Conservation (phyloP, 2,329 filamentous ascomycete species). For the Sporothrix phasma region DNA sequence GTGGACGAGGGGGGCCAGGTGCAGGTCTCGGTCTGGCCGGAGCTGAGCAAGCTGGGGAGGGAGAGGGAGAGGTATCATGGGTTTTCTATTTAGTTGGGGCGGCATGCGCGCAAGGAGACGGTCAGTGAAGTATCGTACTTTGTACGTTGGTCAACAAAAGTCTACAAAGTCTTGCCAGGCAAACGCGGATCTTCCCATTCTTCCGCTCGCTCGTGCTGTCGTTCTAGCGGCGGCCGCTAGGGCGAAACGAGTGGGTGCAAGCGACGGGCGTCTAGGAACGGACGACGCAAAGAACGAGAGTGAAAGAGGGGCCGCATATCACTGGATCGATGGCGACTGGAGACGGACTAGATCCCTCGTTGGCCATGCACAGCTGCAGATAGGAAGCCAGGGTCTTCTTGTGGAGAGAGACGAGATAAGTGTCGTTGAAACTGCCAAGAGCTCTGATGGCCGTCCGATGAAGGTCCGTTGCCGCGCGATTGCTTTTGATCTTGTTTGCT, state of each 20-base stretch:
- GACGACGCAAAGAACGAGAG: too few relatives aligned
- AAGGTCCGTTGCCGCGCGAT: neutral
- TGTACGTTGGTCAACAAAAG: too few relatives aligned
- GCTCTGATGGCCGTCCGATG: neutral
- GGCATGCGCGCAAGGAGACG: too few relatives aligned
- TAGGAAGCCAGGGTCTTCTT: too few relatives aligned
- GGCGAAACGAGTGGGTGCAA: neutral
- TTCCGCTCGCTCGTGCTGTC: neutral
- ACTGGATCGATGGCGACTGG: neutral
- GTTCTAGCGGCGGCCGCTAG: neutral
- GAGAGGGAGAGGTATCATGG: neutral
- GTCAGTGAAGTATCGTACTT: too few relatives aligned
- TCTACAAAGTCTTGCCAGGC: too few relatives aligned
- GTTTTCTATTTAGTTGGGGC: too few relatives aligned
- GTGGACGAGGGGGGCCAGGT: conserved; percentile 11
- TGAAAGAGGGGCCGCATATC: neutral
- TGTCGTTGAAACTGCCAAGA: too few relatives aligned
- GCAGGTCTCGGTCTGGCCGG: neutral
- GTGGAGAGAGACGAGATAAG: too few relatives aligned
- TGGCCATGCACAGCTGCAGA: neutral
- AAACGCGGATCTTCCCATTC: neutral
- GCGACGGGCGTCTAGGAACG: neutral
- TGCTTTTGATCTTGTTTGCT: neutral
- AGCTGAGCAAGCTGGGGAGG: neutral
- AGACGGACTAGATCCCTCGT: neutral